phyloP scores from a whole-genome alignment of 1,284 basidiomycete genomes.

The Fomitopsis betulina region DNA sequence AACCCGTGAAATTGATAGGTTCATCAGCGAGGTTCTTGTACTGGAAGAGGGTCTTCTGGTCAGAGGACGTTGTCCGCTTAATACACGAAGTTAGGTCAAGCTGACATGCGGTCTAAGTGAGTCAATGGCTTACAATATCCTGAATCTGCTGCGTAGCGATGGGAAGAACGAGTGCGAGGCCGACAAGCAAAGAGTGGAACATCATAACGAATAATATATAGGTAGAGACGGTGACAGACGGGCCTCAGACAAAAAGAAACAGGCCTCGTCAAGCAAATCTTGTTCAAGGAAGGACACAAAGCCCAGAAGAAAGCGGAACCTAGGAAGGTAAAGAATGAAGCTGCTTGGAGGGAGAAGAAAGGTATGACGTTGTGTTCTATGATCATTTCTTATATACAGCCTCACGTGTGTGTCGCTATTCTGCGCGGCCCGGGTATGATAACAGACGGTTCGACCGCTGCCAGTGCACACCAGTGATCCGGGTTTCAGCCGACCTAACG shows the following conservation, averaged over 20 bases:
- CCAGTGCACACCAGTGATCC: neutral
- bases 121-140: slow-evolving; percentile 26
- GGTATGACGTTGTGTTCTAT: neutral
- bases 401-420: neutral
- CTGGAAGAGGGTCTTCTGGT: slow-evolving; percentile 30
- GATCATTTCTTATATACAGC: neutral
- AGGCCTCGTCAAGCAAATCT: neutral
- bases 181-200: slow-evolving; percentile 1
- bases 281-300: neutral
- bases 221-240: neutral
- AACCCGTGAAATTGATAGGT: slow-evolving; percentile 34
- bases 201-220: slow-evolving; percentile 10
- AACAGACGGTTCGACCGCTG: neutral
- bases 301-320: neutral
- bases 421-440: neutral
- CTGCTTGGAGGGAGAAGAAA: neutral
- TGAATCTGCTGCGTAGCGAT: slow-evolving; percentile 29
- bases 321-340: neutral
- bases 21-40: slow-evolving; percentile 24
- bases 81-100: neutral
- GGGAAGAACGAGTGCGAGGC: slow-evolving; percentile 10
- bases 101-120: neutral
- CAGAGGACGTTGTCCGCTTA: slow-evolving; percentile 35
- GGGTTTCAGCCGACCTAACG: neutral
- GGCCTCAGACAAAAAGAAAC: neutral